Evolutionary conservation across 2,329 filamentous ascomycete species (phyloP), one percentile per base, ranked within the genome.

Genomic region (Macroventuria anomochaeta): DNA sequence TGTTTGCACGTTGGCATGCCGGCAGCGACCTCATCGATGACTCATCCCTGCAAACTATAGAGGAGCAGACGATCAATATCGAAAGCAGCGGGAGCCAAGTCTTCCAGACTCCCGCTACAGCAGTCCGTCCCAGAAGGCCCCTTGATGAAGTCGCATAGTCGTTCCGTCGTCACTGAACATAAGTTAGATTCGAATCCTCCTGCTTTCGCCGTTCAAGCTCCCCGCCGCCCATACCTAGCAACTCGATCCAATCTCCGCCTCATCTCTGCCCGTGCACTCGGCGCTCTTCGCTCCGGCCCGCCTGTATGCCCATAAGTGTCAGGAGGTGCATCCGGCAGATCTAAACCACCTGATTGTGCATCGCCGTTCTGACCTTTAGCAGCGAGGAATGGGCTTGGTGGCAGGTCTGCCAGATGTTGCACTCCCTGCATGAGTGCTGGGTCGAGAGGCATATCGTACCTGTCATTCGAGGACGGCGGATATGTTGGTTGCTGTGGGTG

Each of bases 381-480:
- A 8, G 62, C 51, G 5, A 75, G 64, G 41, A 75, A 75, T 1
- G 72, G 72, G 11, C 68, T 72, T 0, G 71, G 70, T 6, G 70
- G 69, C n/a, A 72, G 58, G 28, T 73, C 68, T 18, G 67, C 64
- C 3, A 72, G 61, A 31, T 44, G 32, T n/a, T 63, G 53, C 1
- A 70, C 49, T 12, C 56, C 65, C 26, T 80, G 77, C 78, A 86
- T 86, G 40, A 87, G 84, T 31, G 84, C 83, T 2, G 85, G 84
- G 54, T 88, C 85, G 34, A 85, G 78, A 2, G 84, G 83, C 70
- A 86, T 77, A 34, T 81, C 76, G 54, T 78, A 81, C 39, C 80
- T 71, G 20, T 75, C 71, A 51, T 77, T 75, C 72, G 32, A 75
- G 55, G 39, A 72, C 17, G 54, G 46, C 7, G 55, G 48, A 18